Percentiles rank a stretch among this genome's conserved stretches.
phyloP scores from a whole-genome alignment of 495 filamentous ascomycete species.

The Glonium stellatum region DNA sequence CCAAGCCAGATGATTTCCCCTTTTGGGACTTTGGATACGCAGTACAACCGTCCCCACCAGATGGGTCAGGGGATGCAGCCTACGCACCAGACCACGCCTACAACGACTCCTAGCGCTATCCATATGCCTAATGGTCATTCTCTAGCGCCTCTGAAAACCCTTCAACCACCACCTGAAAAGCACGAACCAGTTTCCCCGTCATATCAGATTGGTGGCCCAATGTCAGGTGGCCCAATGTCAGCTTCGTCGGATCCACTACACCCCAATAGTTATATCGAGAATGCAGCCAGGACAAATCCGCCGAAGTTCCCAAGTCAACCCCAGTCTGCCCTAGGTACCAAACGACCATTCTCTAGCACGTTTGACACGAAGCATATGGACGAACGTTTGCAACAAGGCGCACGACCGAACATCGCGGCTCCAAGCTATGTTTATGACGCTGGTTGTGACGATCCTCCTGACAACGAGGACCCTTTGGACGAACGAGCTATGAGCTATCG shows the following conservation, averaged over 20 bases:
- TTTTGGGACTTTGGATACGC: slow-evolving; percentile 15
- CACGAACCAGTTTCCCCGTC: slow-evolving; percentile 26
- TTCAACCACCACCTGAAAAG: slow-evolving; percentile 24
- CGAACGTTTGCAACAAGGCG: slow-evolving; percentile 32
- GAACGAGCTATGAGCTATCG: slow-evolving; percentile 29
- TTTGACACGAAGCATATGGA: slow-evolving; percentile 32
- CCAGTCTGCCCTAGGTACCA: slow-evolving; percentile 18
- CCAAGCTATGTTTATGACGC: slow-evolving; percentile 16
- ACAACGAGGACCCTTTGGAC: slow-evolving; percentile 24
- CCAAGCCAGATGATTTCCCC: slow-evolving; percentile 20
- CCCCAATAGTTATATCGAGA: slow-evolving; percentile 12
- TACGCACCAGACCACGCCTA: slow-evolving; percentile 17
- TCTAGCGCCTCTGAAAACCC: slow-evolving; percentile 29
- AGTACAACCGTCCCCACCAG: slow-evolving; percentile 23
- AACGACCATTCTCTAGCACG: slow-evolving; percentile 31
- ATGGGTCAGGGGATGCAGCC: slow-evolving; percentile 25
- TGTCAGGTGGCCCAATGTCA: slow-evolving; percentile 16
- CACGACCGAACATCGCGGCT: slow-evolving; percentile 24
- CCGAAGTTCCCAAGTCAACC: slow-evolving; percentile 11
- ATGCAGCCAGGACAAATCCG: slow-evolving; percentile 7
- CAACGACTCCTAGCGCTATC: slow-evolving; percentile 13
- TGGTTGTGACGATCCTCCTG: slow-evolving; percentile 20
- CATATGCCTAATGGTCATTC: slow-evolving; percentile 24
- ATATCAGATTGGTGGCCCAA: slow-evolving; percentile 8
- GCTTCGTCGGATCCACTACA: slow-evolving; percentile 20